Percentiles rank a stretch among this genome's conserved stretches.
These are phyloP conservation scores for Penicillium longicatenatum DNA, from an alignment of 495 filamentous ascomycete species.

Conservation along the genomic window DNA sequence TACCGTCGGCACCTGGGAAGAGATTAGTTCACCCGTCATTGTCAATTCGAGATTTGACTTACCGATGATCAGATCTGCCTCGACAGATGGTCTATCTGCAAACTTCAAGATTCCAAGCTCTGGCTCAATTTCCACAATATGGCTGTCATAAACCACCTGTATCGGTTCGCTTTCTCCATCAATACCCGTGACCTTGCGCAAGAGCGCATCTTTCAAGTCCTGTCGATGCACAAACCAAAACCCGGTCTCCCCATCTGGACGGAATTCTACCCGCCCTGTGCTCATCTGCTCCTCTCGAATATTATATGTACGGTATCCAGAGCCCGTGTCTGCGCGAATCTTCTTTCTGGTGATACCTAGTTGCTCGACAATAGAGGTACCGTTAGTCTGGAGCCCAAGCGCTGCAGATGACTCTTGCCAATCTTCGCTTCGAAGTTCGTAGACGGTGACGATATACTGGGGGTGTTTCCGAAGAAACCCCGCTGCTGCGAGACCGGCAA, in stretches of 20 bases:
- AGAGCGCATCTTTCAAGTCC: conserved; percentile 12
- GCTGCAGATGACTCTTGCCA: conserved; percentile 9
- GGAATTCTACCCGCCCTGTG: not conserved
- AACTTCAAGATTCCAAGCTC: conserved; percentile 9
- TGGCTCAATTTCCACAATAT: conserved; percentile 10
- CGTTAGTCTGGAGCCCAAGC: conserved; percentile 5
- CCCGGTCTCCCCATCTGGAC: conserved; percentile 7
- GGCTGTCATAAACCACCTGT: conserved; percentile 5
- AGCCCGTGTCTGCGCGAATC: not conserved
- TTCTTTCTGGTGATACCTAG: conserved; percentile 14
- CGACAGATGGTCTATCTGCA: not conserved
- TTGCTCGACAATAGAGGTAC: conserved; percentile 10
- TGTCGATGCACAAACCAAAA: conserved; percentile 14
- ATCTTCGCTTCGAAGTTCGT: conserved; percentile 10
- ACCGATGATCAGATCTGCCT: conserved; percentile 14
- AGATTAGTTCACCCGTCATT: not conserved
- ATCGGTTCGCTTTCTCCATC: conserved; percentile 5
- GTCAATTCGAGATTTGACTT: not conserved
- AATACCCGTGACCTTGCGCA: conserved; percentile 1
- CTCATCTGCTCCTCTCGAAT: conserved; percentile 9
- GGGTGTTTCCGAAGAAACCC: conserved; percentile 10
- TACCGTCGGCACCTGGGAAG: conserved; percentile 6
- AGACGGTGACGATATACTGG: conserved; percentile 11
- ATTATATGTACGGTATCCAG: conserved; percentile 13
- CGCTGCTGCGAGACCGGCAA: conserved; percentile 12